Base-by-base conservation (phyloP, 2,329 filamentous ascomycete species). In the Ascochyta koolunga region DNA sequence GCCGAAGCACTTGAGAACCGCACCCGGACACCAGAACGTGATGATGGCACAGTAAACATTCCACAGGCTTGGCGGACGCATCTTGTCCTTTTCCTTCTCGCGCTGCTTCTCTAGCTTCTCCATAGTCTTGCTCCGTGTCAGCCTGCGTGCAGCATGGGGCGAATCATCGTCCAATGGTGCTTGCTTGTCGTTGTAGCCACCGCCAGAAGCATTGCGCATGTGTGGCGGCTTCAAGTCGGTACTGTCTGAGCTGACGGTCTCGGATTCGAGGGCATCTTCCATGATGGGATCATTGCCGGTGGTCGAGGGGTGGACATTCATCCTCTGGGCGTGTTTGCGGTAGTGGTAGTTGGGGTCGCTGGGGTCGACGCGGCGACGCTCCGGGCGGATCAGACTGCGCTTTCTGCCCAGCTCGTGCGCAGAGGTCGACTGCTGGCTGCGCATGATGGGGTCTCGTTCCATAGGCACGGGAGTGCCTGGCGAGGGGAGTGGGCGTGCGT, bases 291-390 rank as follows among this genome's bases (percentile, higher is more conserved):
- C 93, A 65, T 96, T 90, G 56, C 95, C 95, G 0, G 95, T 98
- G 6, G 91, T 89, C 0, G 95, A 98, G 0, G 96, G 95, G 61
- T 91, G 82, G 5, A 92, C 89, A 50, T 88, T 83, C 92, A 99
- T 97, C 61, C 93, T 90, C 67, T 92, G 90, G 9, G 96, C 92
- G 84, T 96, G 93, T 73, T 96, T 90, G 64, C 91, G 87, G 76
- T 99, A 99, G 77, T 97, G 85, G 71, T 97, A 99, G 74, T 98
- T 96, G 13, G 93, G 92, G 72, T 98, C 92, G 65, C 93, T 89
- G 60, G 83, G 87, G 65, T 93, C 89, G 64, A 96, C 91, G 64
- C 89, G 86, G 68, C 89, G 89, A 62, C 95, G 86, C 77, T 99
- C 95, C 0, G 95, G 95, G 58, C 90, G 84, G 70, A 99, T 88